Evolutionary conservation across 805 yeast genomes (phyloP).

Genomic region (Nakazawaea sp.): DNA sequence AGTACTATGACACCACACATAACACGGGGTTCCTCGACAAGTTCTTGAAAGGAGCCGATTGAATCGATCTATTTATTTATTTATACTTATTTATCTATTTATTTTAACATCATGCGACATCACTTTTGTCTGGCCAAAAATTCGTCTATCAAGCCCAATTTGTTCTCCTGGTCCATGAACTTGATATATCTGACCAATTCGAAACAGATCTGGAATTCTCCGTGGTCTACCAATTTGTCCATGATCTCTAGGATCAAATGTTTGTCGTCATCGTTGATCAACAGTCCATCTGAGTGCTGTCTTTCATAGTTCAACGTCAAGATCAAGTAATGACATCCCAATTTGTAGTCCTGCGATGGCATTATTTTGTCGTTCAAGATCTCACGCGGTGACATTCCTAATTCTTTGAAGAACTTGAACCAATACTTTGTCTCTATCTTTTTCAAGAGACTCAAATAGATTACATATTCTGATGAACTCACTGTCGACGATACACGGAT

Average conservation of each 20-base stretch:
- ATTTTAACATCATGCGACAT: background rate
- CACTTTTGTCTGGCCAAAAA: constrained; percentile 1
- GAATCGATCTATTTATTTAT: constrained; percentile 1
- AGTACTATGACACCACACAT: constrained; percentile 44
- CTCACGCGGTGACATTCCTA: constrained; percentile 36
- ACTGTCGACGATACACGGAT: constrained; percentile 16
- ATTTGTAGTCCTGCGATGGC: constrained; percentile 32
- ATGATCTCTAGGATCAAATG: constrained; percentile 35
- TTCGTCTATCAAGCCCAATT: constrained; percentile 5
- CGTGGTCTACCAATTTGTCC: constrained; percentile 31
- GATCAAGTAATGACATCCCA: constrained; percentile 45
- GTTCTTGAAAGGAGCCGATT: constrained; percentile 57
- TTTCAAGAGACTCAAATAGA: constrained; percentile 45
- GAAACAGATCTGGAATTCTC: constrained; percentile 45
- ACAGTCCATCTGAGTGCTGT: constrained; percentile 19
- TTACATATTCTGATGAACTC: constrained; percentile 17
- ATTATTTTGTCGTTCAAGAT: constrained; percentile 34
- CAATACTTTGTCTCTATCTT: constrained; percentile 48
- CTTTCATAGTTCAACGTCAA: constrained; percentile 44
- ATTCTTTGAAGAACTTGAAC: constrained; percentile 36
- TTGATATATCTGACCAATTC: constrained; percentile 49
- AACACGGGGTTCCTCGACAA: constrained; percentile 63
- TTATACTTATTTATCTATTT: constrained; percentile 1
- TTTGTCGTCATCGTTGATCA: constrained; percentile 24
- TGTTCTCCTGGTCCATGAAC: constrained; percentile 27